Base-by-base conservation (phyloP, 345 rosid species). In the Populus pruinosa region DNA sequence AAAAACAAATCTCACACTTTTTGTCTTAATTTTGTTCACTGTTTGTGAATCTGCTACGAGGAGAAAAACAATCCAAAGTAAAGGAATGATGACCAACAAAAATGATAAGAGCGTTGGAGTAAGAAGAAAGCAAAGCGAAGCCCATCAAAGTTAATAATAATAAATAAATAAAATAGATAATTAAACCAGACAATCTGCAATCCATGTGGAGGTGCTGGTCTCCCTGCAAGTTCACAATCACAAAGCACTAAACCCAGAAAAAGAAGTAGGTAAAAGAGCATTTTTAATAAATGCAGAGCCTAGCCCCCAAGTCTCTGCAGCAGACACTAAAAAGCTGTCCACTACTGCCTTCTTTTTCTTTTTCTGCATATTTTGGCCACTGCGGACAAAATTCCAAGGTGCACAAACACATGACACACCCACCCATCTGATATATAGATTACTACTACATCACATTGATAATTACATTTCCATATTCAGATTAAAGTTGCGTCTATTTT, bases 121-220 rank as follows among this genome's bases (percentile, higher is more conserved):
- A 10, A 41, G 44, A 41, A 41, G 44, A 41, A 41, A 41, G 44
- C 13, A 0, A 41, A 10, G 44, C 44, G 12, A 41, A 12, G 44
- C 4, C 13, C 44, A 41, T 41, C 44, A 41, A 41, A 41, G 44
- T 41, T 41, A 41, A 41, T 10, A 10, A 41, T 41, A 41, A 10
- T 41, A 41, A 39, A 1, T 1, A 2, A 41, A 2, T 6, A 10
- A 41, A 9, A 6, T 13, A 11, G 18, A 47, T 47, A 47, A 47
- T 63, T 3, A 56, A 69, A 77, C 61, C 59, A 69, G 44, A 77
- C 69, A 69, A 69, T 59, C 74, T 59, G 69, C 79, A 55, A 53
- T 78, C n/a, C 81, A 78, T 78, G 77, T 55, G 81, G 70, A 39
- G 71, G 39, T 38, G 71, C 76, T 71, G 71, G 41, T 64, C 80